Evolutionary conservation across 805 yeast species (phyloP), one percentile per base, ranked within the genome.

Genomic region (Clavispora asparagi): DNA sequence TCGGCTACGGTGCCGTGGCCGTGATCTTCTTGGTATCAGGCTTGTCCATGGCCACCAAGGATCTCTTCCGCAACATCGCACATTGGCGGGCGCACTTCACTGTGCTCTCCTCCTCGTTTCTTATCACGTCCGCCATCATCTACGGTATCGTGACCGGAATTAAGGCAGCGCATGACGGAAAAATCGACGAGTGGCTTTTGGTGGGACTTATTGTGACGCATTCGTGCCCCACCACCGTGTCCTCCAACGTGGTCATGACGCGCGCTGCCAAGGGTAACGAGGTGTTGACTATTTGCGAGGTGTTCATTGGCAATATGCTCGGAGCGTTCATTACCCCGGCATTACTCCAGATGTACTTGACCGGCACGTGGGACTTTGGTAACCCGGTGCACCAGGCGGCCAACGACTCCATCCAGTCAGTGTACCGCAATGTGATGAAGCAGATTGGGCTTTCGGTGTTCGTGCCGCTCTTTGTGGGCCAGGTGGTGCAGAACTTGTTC

Each of bases 181-280:
- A 68, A n/a, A 86, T 89, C 32, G 83, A 82, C 54, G 74, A 78
- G 30, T 88, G 94, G 88, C 76, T 88, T 54, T 68, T 90, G 19
- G 85, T 85, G 12, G 97, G 97, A 0, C 64, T 90, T 48, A 78
- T 90, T 16, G 85, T 88, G 40, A 86, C 96, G 2, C 87, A 87
- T 28, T 78, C 92, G 11, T 87, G 95, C 62, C 97, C 97, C 27
- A 90, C 97, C 8, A 90, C 97, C 0, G 95, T 90, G 16, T 81
- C 91, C 0, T 88, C 96, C 1, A 90, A 90, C 61, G 96, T 90
- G 27, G 91, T 90, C 27, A 90, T 90, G 96, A 90, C 97, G 6
- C 76, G 82, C 44, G 78, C 78, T 48, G 96, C 97, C 0, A 82
- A 84, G 53, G 97, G 96, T 8, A 87, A 89, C 63, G 91, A 81